Base-by-base conservation (phyloP, 495 filamentous ascomycete genomes). In the Podospora sp. region DNA sequence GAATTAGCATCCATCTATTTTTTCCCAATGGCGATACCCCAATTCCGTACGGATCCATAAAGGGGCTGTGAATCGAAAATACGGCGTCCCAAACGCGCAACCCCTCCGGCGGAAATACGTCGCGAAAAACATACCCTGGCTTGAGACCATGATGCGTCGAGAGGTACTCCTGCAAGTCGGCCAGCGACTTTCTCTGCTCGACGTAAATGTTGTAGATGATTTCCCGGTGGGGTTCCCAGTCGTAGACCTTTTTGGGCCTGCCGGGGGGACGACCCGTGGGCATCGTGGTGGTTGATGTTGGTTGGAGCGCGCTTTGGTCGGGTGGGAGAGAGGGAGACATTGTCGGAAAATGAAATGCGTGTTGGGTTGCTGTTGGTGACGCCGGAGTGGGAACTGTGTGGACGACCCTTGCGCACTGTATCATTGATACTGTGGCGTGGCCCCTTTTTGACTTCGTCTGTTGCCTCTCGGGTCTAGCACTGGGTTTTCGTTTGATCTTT, bases 201-300 rank as follows among this genome's bases (percentile, higher is more conserved):
- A 94, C 90, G 72, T 92, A 94, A 77, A 92, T 83, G 61, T 86
- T 82, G 76, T 86, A 88, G 77, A 87, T 90, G 69, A 86, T 85
- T 9, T 89, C 85, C 75, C 85, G 81, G 73, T 92, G 88, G 3
- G 82, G 87, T 35, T 89, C 87, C 91, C 91, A 94, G 65, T 90
- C 83, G 78, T 92, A 92, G 0, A 87, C 88, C 89, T 91, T 93
- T 67, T 92, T 70, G 22, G 2, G 24, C 24, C 12, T 2, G 6
- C 29, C 29, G 29, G 29, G 29, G 3, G 29, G 40, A 11, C 40
- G 40, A 6, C 40, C 40, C 40, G 16, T 18, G 14, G 5, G 5
- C 40, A 46, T 46, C 26, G 21, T 12, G 6, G 11, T 29, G 9
- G 21, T 22, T 58, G 18, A 25, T n/a, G n/a, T n/a, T n/a, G n/a